Percentiles rank a stretch among this genome's conserved stretches.
phyloP scores from a whole-genome alignment of 1,284 basidiomycete species.

The Serendipita sp. region DNA sequence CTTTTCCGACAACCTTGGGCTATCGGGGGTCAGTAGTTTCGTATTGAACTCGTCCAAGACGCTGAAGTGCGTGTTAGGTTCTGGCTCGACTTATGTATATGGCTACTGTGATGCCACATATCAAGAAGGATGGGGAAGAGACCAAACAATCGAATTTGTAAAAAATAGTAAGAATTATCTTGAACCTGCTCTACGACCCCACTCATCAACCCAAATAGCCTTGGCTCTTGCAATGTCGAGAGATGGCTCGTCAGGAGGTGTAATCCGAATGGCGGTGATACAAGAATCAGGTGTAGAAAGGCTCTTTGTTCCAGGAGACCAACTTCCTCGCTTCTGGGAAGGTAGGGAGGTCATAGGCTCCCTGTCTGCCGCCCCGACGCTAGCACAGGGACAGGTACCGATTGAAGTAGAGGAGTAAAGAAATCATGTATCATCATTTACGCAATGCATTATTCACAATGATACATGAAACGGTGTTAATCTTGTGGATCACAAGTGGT shows the following conservation, averaged over 20 bases:
- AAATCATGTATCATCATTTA: background rate
- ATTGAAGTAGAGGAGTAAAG: slow-evolving; percentile 5
- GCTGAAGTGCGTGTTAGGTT: slow-evolving; percentile 37
- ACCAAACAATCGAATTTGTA: slow-evolving; percentile 89
- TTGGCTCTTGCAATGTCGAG: slow-evolving; percentile 92
- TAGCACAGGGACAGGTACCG: background rate
- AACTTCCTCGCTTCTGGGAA: slow-evolving; percentile 78
- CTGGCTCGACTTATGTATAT: slow-evolving; percentile 95
- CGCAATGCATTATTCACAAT: background rate
- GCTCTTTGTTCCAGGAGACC: slow-evolving; percentile 86
- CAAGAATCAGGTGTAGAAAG: slow-evolving; percentile 85
- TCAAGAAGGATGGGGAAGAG: slow-evolving; percentile 80
- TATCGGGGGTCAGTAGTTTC: slow-evolving; percentile 62
- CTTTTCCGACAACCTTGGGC: slow-evolving; percentile 93
- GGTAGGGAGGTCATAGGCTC: slow-evolving; percentile 51
- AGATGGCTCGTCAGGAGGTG: slow-evolving; percentile 95
- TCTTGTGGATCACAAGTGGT: background rate
- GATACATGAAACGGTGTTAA: background rate
- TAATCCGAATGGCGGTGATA: slow-evolving; percentile 94
- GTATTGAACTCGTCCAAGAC: slow-evolving; percentile 5
- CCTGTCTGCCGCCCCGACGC: slow-evolving; percentile 3
- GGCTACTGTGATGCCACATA: slow-evolving; percentile 99
- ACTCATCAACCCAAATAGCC: slow-evolving; percentile 33
- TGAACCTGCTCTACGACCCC: slow-evolving; percentile 6
- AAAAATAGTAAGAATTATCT: slow-evolving; percentile 66